phyloP scores from a whole-genome alignment of 768 basidiomycete genomes.

The Suillus tomentosus region DNA sequence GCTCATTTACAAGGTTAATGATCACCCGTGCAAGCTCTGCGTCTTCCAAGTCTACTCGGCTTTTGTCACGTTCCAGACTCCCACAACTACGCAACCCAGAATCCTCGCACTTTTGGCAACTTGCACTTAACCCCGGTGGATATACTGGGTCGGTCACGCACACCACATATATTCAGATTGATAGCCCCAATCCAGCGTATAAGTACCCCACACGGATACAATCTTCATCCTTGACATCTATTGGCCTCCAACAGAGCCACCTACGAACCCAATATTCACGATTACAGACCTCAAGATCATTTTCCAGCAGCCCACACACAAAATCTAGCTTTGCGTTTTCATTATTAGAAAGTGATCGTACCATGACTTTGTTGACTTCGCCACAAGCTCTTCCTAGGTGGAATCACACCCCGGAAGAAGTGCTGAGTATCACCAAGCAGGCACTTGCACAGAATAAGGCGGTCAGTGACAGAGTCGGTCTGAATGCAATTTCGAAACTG shows the following conservation, averaged over 20 bases:
- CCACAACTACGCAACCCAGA: conserved; percentile 1
- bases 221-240: conserved; percentile 4
- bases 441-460: conserved; percentile 58
- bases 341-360: conserved; percentile 9
- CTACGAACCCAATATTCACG: background rate
- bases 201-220: background rate
- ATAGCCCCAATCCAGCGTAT: background rate
- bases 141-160: conserved; percentile 13
- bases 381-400: conserved; percentile 69
- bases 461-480: conserved; percentile 60
- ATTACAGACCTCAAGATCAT: conserved; percentile 2
- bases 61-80: background rate
- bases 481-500: conserved; percentile 67
- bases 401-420: conserved; percentile 65
- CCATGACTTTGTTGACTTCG: conserved; percentile 53
- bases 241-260: background rate
- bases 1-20: conserved; percentile 2
- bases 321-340: conserved; percentile 2
- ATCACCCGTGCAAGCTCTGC: conserved; percentile 3
- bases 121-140: background rate
- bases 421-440: conserved; percentile 57
- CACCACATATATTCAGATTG: conserved; percentile 8
- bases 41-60: conserved; percentile 2
- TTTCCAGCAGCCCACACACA: conserved; percentile 4
- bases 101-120: conserved; percentile 2